A percentile compares a stretch with the other conserved stretches of the same genome.
Conservation (phyloP, 1,139 yeast species). For the Taphrina communis region DNA sequence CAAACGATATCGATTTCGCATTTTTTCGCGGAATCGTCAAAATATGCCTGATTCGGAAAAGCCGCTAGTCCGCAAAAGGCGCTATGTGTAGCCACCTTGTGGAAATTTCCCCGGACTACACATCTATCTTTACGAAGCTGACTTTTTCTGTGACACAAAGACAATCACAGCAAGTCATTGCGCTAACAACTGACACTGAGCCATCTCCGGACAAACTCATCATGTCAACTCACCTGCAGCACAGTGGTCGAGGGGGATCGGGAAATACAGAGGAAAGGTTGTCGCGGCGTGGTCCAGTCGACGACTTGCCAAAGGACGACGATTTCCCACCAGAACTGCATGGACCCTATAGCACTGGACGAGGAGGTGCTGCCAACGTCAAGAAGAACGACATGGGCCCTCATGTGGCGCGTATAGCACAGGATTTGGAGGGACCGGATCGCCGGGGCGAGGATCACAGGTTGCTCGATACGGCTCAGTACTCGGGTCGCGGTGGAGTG, state of each 20-base stretch:
- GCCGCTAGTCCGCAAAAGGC: not conserved
- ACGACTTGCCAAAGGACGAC: not conserved
- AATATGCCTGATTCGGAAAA: not conserved
- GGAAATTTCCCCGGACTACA: not conserved
- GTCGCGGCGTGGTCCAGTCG: not conserved
- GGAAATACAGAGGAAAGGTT: constrained; percentile 13
- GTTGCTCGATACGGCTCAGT: constrained; percentile 17
- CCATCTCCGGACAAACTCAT: too few species aligned
- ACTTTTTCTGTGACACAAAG: too few species aligned
- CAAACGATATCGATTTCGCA: constrained; percentile 3
- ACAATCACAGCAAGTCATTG: too few species aligned
- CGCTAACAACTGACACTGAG: too few species aligned
- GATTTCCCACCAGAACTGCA: constrained; percentile 26
- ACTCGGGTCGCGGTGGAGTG: constrained; percentile 23
- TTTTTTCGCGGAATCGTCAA: not conserved
- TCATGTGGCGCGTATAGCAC: constrained; percentile 32
- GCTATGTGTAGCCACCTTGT: not conserved
- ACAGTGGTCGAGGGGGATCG: constrained; percentile 23
- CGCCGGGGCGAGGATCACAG: constrained; percentile 20
- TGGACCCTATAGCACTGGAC: constrained; percentile 24
- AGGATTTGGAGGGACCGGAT: constrained; percentile 23
- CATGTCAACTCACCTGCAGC: constrained; percentile 15
- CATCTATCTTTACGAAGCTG: not conserved
- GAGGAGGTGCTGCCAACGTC: constrained; percentile 34
- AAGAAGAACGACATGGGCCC: constrained; percentile 28